phyloP scores from a whole-genome alignment of 2,329 filamentous ascomycete genomes.

The Xylaria polymorpha region DNA sequence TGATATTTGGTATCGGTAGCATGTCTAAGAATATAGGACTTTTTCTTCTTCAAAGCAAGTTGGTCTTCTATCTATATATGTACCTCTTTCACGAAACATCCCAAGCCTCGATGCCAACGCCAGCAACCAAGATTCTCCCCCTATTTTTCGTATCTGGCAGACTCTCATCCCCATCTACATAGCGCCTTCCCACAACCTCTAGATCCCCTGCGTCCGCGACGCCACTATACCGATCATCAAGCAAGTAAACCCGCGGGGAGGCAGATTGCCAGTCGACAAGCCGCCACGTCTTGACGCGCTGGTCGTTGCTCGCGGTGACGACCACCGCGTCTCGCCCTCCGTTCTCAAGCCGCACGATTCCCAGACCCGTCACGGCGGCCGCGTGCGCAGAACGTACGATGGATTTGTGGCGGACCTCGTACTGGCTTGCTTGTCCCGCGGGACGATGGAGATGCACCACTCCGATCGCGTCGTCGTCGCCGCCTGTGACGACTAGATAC shows the following conservation, averaged over 20 bases:
- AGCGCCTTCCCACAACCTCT: conserved; percentile 51
- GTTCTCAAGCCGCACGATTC: conserved; percentile 49
- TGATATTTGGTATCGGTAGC: background rate
- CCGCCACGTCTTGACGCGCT: conserved; percentile 68
- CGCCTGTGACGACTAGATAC: conserved; percentile 75
- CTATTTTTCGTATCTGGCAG: background rate
- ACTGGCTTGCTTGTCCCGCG: conserved; percentile 10
- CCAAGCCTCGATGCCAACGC: conserved; percentile 47
- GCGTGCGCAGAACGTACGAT: conserved; percentile 72
- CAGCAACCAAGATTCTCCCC: conserved; percentile 42
- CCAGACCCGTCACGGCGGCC: conserved; percentile 74
- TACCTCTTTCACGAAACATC: conserved; percentile 26
- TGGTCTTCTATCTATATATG: background rate
- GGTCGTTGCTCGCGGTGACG: conserved; percentile 69
- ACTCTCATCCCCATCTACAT: conserved; percentile 22
- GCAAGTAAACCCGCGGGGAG: conserved; percentile 52
- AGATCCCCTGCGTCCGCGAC: conserved; percentile 70
- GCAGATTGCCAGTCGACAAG: conserved; percentile 44
- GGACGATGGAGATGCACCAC: conserved; percentile 44
- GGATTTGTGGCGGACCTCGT: conserved; percentile 40
- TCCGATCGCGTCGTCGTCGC: conserved; percentile 87
- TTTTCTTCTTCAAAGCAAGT: conserved; percentile 6
- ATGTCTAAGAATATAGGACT: background rate
- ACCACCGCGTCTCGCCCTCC: conserved; percentile 46
- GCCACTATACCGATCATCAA: conserved; percentile 67